These are phyloP conservation scores for Colletotrichum tabaci DNA, from an alignment of 2,329 filamentous ascomycete species.

Conservation along the genomic window DNA sequence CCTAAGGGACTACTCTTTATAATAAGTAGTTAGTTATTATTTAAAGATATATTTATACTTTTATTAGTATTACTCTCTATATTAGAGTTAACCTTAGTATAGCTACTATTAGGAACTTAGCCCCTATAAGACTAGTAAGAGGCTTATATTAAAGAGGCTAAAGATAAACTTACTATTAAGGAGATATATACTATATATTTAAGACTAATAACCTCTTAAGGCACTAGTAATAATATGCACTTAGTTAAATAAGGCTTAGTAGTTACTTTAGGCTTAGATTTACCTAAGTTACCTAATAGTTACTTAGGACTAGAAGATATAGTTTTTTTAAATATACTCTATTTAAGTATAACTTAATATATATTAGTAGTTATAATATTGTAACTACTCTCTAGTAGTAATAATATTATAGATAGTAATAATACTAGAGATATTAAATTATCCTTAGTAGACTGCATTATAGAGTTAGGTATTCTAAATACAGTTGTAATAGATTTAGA, in stretches of 20 bases:
- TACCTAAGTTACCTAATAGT: background rate
- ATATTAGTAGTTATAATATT: background rate
- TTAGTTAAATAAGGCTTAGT: background rate
- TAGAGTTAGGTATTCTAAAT: background rate
- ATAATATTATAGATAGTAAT: background rate
- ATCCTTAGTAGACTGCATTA: slow-evolving; percentile 5
- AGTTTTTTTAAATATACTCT: background rate
- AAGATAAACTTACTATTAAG: background rate
- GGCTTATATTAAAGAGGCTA: background rate
- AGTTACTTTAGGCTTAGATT: slow-evolving; percentile 2
- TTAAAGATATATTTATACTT: background rate
- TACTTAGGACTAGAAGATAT: background rate
- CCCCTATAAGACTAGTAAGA: background rate
- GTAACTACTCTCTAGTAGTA: background rate
- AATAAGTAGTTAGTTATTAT: background rate
- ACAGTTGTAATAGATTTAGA: background rate
- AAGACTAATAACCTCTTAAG: background rate
- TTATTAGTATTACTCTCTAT: background rate
- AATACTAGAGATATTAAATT: background rate
- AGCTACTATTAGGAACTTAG: background rate
- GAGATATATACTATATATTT: background rate
- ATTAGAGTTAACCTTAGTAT: slow-evolving; percentile 6
- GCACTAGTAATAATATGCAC: background rate
- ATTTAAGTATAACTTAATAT: background rate
- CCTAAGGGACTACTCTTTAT: slow-evolving; percentile 2